These are phyloP conservation scores for Claviceps paspali DNA, from an alignment of 2,329 filamentous ascomycete species.

Conservation along the genomic window DNA sequence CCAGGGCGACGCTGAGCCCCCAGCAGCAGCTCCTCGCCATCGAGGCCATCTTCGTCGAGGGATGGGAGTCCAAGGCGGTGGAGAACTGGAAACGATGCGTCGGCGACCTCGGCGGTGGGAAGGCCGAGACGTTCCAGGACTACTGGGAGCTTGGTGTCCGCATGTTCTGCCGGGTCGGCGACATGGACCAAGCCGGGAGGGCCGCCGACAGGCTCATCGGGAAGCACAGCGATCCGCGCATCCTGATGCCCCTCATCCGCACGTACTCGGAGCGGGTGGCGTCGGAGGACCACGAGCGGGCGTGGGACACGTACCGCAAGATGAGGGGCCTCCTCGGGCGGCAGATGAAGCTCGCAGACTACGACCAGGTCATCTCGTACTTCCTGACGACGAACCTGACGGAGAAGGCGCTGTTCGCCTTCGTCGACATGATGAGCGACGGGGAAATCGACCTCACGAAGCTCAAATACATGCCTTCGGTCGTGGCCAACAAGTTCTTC, in stretches of 20 bases:
- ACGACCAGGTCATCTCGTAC: conserved; percentile 56
- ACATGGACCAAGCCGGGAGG: conserved; percentile 42
- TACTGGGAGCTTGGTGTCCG: conserved; percentile 53
- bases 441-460: conserved; percentile 34
- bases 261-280: conserved; percentile 42
- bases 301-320: conserved; percentile 52
- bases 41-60: conserved; percentile 50
- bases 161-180: conserved; percentile 43
- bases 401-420: conserved; percentile 56
- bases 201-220: conserved; percentile 39
- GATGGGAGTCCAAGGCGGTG: conserved; percentile 43
- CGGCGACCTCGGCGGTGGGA: conserved; percentile 31
- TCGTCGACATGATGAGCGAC: conserved; percentile 78
- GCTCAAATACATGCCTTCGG: conserved; percentile 28
- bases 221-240: conserved; percentile 33
- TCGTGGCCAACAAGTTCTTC: conserved; percentile 59
- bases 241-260: conserved; percentile 54
- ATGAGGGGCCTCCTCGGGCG: conserved; percentile 45
- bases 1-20: conserved; percentile 37
- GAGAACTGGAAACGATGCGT: conserved; percentile 48
- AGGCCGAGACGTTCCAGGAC: conserved; percentile 28
- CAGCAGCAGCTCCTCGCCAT: conserved; percentile 51
- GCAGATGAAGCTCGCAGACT: conserved; percentile 55
- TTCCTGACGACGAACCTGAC: conserved; percentile 53
- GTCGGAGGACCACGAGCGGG: conserved; percentile 33